These are phyloP conservation scores for Arthrobotrys pseudoclavata DNA, from an alignment of 2,329 filamentous ascomycete species.

Conservation along the genomic window DNA sequence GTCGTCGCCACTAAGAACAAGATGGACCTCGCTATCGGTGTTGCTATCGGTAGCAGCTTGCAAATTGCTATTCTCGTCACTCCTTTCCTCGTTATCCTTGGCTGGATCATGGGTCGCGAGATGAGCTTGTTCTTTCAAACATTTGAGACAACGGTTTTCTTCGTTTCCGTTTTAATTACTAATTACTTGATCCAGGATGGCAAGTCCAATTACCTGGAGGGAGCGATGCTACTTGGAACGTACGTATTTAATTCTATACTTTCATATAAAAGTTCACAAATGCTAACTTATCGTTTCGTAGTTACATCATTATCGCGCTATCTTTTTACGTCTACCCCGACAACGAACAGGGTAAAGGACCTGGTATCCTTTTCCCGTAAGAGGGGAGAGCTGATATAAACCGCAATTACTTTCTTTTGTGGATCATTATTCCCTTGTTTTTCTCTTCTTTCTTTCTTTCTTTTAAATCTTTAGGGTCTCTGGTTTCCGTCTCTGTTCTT, in stretches of 20 bases:
- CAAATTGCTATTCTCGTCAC: constrained; percentile 87
- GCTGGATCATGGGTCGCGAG: constrained; percentile 79
- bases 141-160: constrained; percentile 66
- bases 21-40: constrained; percentile 78
- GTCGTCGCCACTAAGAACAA: constrained; percentile 83
- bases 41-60: constrained; percentile 84
- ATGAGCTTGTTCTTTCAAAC: constrained; percentile 87
- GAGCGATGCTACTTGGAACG: constrained; percentile 77
- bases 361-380: constrained; percentile 45
- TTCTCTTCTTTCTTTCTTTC: constrained; percentile 22
- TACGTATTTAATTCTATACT: constrained; percentile 64
- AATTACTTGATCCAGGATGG: constrained; percentile 81
- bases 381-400: constrained; percentile 1
- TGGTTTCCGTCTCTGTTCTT: neutral
- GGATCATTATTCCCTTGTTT: constrained; percentile 14
- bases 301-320: constrained; percentile 73
- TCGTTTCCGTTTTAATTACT: constrained; percentile 63
- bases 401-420: constrained; percentile 38
- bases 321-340: constrained; percentile 75
- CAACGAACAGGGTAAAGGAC: constrained; percentile 64
- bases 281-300: constrained; percentile 37
- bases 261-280: neutral
- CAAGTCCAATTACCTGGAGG: constrained; percentile 86
- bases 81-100: constrained; percentile 82
- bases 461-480: constrained; percentile 9